Conservation (phyloP, 352 stramenopile genomes). For the Albugo candida region DNA sequence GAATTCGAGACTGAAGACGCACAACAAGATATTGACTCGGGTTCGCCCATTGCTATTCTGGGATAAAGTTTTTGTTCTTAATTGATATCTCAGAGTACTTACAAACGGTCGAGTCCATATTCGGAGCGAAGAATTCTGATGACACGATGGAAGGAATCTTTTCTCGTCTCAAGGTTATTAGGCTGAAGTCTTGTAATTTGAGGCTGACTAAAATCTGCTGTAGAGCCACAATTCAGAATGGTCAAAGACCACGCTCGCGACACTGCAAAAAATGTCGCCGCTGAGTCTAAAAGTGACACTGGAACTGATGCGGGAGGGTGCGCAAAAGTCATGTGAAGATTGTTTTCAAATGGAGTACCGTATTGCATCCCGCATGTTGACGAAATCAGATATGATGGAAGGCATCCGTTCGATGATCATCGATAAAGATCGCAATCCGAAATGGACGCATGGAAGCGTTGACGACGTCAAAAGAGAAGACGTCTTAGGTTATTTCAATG, state of each 20-base stretch:
- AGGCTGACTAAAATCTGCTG: background rate
- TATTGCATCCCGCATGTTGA: conserved; percentile 64
- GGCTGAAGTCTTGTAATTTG: background rate
- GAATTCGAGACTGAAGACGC: conserved; percentile 72
- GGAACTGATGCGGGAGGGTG: conserved; percentile 83
- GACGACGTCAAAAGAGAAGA: conserved; percentile 36
- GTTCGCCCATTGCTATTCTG: conserved; percentile 13
- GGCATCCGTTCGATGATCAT: conserved; percentile 90
- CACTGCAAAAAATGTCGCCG: conserved; percentile 81
- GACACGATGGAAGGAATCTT: conserved; percentile 61
- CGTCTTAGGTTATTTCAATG: conserved; percentile 69
- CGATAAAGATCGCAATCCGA: conserved; percentile 88
- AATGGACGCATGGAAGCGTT: conserved; percentile 66
- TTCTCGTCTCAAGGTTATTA: conserved; percentile 18
- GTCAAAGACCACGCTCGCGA: conserved; percentile 55
- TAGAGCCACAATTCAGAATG: conserved; percentile 51
- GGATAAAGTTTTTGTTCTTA: no score
- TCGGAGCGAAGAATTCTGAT: conserved; percentile 50
- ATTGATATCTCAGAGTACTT: conserved; percentile 39
- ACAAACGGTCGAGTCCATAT: conserved; percentile 49
- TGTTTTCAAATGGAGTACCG: conserved; percentile 92
- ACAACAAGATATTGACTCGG: conserved; percentile 54
- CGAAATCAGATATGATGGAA: conserved; percentile 91
- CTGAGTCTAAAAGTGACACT: conserved; percentile 89
- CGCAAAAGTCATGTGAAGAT: conserved; percentile 64